Evolutionary conservation across 1,139 yeast species (phyloP).

Genomic region (Sugiyamaella castrensis): DNA sequence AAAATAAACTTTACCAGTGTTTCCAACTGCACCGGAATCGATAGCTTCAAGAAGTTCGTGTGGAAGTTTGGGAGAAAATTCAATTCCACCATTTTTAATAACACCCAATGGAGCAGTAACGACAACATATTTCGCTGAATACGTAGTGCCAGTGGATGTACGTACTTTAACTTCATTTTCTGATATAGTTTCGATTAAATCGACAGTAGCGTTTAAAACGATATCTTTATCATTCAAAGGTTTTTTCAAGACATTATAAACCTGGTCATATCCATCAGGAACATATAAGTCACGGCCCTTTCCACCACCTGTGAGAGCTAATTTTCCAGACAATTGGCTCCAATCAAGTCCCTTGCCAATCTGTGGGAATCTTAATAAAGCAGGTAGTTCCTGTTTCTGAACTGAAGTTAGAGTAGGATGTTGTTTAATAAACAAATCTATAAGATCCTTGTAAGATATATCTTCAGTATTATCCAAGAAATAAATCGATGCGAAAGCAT

Average conservation of each 20-base stretch:
- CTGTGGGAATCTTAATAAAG: conserved; percentile 56
- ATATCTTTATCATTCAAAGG: conserved; percentile 45
- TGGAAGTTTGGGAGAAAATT: conserved; percentile 51
- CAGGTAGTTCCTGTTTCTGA: conserved; percentile 51
- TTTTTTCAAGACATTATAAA: conserved; percentile 25
- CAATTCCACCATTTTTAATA: conserved; percentile 48
- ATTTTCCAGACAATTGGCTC: conserved; percentile 23
- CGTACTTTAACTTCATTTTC: conserved; percentile 22
- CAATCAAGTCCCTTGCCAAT: conserved; percentile 71
- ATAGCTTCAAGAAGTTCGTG: conserved; percentile 45
- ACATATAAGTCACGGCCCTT: conserved; percentile 90
- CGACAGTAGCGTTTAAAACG: conserved; percentile 48
- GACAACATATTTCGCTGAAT: conserved; percentile 51
- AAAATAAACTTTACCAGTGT: conserved; percentile 72
- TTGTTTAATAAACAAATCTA: conserved; percentile 46
- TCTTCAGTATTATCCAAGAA: conserved; percentile 45
- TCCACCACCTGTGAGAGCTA: conserved; percentile 58
- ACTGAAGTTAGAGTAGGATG: conserved; percentile 43
- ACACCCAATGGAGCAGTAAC: conserved; percentile 77
- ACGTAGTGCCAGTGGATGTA: conserved; percentile 33
- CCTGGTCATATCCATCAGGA: conserved; percentile 59
- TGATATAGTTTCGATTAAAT: conserved; percentile 36
- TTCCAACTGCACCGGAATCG: conserved; percentile 57
- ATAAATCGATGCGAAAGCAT: conserved; percentile 55
- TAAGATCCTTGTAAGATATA: conserved; percentile 51